Evolutionary conservation across 75 land plant species (phyloP).

Genomic region (Pseudotsuga menziesii): DNA sequence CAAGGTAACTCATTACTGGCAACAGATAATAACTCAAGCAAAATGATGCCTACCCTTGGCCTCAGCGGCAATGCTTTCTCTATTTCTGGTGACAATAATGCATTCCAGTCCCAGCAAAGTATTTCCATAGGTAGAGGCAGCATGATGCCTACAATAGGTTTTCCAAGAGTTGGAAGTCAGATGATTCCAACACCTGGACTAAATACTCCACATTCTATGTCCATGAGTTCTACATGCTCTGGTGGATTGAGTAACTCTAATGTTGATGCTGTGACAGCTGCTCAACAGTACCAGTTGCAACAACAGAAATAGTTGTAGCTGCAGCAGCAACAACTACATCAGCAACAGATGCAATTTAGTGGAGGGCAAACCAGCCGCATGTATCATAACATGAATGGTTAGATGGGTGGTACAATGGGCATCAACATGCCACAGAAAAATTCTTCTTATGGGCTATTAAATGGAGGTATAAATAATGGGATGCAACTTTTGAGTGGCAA

Average conservation of each 20-base stretch:
- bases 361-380: conserved; percentile 49
- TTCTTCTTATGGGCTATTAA: conserved; percentile 39
- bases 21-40: conserved; percentile 31
- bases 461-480: conserved; percentile 52
- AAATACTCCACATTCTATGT: conserved; percentile 34
- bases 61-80: conserved; percentile 10
- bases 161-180: conserved; percentile 27
- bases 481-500: conserved; percentile 36
- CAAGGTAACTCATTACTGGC: conserved; percentile 31
- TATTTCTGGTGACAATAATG: conserved; percentile 14
- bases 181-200: conserved; percentile 91
- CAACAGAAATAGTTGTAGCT: too few relatives aligned
- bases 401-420: conserved; percentile 44
- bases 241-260: conserved; percentile 45
- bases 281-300: conserved; percentile 27
- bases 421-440: conserved; percentile 50
- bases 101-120: conserved; percentile 53
- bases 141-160: conserved; percentile 47
- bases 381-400: conserved; percentile 53
- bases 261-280: conserved; percentile 30
- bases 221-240: conserved; percentile 32
- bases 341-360: too few relatives aligned
- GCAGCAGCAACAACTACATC: too few relatives aligned
- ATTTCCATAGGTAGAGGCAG: conserved; percentile 28
- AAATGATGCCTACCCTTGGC: conserved; percentile 47